phyloP scores from a whole-genome alignment of 495 filamentous ascomycete species.

The Penicillium cataractarum region DNA sequence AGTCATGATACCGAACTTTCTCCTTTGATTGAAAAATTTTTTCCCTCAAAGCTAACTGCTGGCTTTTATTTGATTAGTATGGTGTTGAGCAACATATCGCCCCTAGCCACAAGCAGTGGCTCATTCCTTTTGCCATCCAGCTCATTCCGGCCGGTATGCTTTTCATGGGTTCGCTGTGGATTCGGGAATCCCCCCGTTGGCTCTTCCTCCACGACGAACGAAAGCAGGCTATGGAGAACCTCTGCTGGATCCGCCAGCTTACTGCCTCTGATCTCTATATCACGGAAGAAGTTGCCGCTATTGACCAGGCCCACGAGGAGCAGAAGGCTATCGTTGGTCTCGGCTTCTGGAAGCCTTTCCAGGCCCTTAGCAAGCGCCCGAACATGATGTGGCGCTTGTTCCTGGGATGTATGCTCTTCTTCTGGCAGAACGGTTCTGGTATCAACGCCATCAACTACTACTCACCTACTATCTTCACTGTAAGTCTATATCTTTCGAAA shows the following conservation, averaged over 20 bases:
- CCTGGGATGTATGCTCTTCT: conserved; percentile 67
- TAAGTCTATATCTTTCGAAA: background rate
- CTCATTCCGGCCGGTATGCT: conserved; percentile 57
- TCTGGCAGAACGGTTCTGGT: conserved; percentile 67
- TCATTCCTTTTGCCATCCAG: conserved; percentile 61
- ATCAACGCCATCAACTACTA: conserved; percentile 75
- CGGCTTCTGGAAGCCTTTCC: conserved; percentile 72
- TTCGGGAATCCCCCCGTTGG: conserved; percentile 64
- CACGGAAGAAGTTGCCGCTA: conserved; percentile 65
- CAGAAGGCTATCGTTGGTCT: conserved; percentile 58
- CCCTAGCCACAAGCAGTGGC: conserved; percentile 51
- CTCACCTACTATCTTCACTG: conserved; percentile 60
- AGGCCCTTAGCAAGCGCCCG: conserved; percentile 47
- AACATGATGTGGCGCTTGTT: conserved; percentile 65
- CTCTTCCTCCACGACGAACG: conserved; percentile 53
- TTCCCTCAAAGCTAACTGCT: conserved; percentile 17
- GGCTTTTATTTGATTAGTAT: conserved; percentile 29
- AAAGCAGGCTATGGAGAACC: conserved; percentile 59
- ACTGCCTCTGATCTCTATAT: conserved; percentile 65
- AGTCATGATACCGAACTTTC: conserved; percentile 15
- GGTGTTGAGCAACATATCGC: conserved; percentile 42
- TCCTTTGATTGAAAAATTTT: background rate
- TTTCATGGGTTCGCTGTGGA: conserved; percentile 50
- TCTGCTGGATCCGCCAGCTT: conserved; percentile 68
- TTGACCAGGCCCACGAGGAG: conserved; percentile 62